These are phyloP conservation scores for Pseudonectria buxi DNA, from an alignment of 2,329 filamentous ascomycete genomes.

Conservation along the genomic window DNA sequence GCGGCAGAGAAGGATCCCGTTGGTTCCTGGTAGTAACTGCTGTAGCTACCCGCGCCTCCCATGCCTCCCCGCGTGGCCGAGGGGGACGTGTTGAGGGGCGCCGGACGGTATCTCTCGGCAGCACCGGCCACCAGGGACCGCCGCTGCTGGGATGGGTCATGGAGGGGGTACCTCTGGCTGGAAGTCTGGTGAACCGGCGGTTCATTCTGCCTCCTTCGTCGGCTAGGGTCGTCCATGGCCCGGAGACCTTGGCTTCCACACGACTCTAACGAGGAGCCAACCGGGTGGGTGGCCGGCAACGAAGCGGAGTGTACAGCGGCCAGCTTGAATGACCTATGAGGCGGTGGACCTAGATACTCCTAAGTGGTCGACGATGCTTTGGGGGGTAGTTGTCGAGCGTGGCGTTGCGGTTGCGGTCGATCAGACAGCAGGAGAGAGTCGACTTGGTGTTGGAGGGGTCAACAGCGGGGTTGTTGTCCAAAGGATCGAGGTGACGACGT, in stretches of 20 bases:
- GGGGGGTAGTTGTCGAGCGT: slow-evolving; percentile 5
- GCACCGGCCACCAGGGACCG: slow-evolving; percentile 25
- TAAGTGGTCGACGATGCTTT: slow-evolving; percentile 6
- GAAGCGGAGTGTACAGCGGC: slow-evolving; percentile 17
- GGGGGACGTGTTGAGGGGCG: slow-evolving; percentile 43
- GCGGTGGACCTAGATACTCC: too few species aligned
- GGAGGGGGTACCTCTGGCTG: slow-evolving; percentile 46
- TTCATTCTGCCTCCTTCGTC: slow-evolving; percentile 69
- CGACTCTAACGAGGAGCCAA: slow-evolving; percentile 52
- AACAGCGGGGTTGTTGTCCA: slow-evolving; percentile 21
- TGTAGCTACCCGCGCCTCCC: slow-evolving; percentile 51
- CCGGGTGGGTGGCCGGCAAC: slow-evolving; percentile 55
- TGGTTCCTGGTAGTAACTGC: slow-evolving; percentile 53
- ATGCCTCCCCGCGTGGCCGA: slow-evolving; percentile 39
- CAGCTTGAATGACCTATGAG: slow-evolving; percentile 14
- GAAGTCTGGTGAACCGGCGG: slow-evolving; percentile 56
- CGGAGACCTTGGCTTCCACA: slow-evolving; percentile 44
- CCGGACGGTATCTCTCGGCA: slow-evolving; percentile 41
- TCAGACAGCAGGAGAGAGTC: slow-evolving; percentile 3
- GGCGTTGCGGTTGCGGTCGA: slow-evolving; percentile 2
- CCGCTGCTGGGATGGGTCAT: slow-evolving; percentile 42
- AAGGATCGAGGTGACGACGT: slow-evolving; percentile 18
- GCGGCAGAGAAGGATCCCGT: slow-evolving; percentile 45
- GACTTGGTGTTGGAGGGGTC: slow-evolving; percentile 18
- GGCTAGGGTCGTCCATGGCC: slow-evolving; percentile 75